phyloP scores from a whole-genome alignment of 2,329 filamentous ascomycete genomes.

The Cephalotrichum gorgonifer region DNA sequence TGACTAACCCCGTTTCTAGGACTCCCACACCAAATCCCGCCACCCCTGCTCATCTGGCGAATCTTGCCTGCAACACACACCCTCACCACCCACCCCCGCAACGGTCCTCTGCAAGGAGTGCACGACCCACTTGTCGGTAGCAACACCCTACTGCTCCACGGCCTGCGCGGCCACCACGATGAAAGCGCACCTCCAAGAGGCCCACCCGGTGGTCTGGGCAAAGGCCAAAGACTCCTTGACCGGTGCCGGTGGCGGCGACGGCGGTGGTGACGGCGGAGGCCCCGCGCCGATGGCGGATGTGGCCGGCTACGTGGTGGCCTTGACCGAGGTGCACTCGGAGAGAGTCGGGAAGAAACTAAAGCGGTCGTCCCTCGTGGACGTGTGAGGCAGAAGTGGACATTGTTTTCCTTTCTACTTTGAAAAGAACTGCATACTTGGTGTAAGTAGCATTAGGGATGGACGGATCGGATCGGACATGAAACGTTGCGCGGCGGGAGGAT shows the following conservation, averaged over 20 bases:
- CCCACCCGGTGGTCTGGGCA: not conserved
- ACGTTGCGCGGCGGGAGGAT: too few species aligned
- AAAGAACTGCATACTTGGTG: too few species aligned
- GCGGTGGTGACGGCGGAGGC: not conserved
- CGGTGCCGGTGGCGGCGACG: not conserved
- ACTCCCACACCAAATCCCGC: conserved; percentile 3
- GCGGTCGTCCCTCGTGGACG: too few species aligned
- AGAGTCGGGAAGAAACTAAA: conserved; percentile 2
- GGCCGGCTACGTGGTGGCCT: not conserved
- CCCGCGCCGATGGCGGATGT: not conserved
- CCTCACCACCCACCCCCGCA: not conserved
- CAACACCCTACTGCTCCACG: conserved; percentile 2
- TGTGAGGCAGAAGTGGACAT: too few species aligned
- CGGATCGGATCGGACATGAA: too few species aligned
- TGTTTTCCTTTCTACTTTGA: too few species aligned
- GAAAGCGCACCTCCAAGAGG: conserved; percentile 1
- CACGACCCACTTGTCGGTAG: not conserved
- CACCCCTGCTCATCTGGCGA: conserved; percentile 9
- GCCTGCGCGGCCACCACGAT: conserved; percentile 1
- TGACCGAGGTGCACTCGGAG: conserved; percentile 1
- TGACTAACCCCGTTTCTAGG: not conserved
- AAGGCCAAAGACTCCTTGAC: too few species aligned
- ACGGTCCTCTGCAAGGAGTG: conserved; percentile 4
- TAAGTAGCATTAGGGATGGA: too few species aligned
- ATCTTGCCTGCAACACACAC: conserved; percentile 5